phyloP scores from a whole-genome alignment of 768 basidiomycete species.

The Leccinellum luteum region DNA sequence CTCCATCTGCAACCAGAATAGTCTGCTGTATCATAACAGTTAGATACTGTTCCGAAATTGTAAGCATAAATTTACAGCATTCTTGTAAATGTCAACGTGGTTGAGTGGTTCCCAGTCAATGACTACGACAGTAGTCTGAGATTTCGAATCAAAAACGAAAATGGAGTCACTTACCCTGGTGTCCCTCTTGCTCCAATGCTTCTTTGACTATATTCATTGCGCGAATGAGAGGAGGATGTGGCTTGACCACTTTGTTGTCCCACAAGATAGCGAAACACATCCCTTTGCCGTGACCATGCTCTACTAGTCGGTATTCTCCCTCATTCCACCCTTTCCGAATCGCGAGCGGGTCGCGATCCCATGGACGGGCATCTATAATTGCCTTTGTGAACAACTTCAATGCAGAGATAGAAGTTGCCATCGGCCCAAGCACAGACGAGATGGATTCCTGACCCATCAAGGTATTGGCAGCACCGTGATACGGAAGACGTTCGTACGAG shows the following conservation, averaged over 20 bases:
- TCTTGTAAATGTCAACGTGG: constrained; percentile 37
- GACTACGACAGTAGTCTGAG: constrained; percentile 23
- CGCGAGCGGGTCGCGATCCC: constrained; percentile 62
- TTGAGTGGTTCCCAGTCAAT: constrained; percentile 68
- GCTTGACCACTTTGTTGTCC: constrained; percentile 58
- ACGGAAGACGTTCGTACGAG: constrained; percentile 70
- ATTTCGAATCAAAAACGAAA: neutral
- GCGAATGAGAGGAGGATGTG: constrained; percentile 64
- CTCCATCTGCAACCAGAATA: constrained; percentile 42
- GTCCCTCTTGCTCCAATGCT: constrained; percentile 62
- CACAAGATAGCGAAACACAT: constrained; percentile 64
- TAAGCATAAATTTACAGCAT: constrained; percentile 18
- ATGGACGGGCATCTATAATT: constrained; percentile 43
- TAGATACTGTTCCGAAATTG: neutral
- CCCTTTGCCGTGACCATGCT: constrained; percentile 53
- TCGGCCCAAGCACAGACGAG: constrained; percentile 77
- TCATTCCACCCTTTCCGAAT: constrained; percentile 61
- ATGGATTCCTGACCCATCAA: constrained; percentile 73
- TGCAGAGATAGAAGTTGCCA: constrained; percentile 56
- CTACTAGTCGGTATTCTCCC: constrained; percentile 52
- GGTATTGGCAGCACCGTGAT: constrained; percentile 61
- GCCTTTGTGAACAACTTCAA: constrained; percentile 54
- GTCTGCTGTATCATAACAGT: constrained; percentile 26
- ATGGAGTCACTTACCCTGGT: constrained; percentile 47
- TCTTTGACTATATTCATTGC: constrained; percentile 58